Base-by-base conservation (phyloP, 2,329 filamentous ascomycete genomes). In the Teratosphaeria gauchensis region DNA sequence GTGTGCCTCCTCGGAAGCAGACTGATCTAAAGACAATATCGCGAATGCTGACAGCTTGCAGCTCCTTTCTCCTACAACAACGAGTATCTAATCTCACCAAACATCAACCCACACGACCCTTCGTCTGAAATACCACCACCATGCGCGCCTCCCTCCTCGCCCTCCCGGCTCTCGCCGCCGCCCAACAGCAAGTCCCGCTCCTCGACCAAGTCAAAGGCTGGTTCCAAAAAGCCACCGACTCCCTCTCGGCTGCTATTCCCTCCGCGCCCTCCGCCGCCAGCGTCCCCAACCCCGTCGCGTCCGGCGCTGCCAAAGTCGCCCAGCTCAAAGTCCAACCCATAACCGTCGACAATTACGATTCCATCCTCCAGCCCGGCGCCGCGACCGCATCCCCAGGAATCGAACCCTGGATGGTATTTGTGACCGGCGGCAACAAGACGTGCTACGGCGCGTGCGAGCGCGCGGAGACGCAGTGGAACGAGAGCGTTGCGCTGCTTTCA, bases 341-440 rank as follows among this genome's bases (percentile, higher is more conserved):
- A 65, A 86, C 84, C 4, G 77, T 90, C 59, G 77, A 84, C 63
- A 87, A 86, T 79, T 90, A 88, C 87, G 83, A 85, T 72, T 75
- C 86, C 30, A 83, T 84, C 2, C 77, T 92, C 61, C 85, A 77
- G 55, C 82, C 84, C 32, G 83, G 87, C 59, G 77, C 83, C 61
- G 74, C 82, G 8, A 82, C 74, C 31, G 80, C 82, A 62, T 81
- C 69, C 56, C 71, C 82, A 11, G 80, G 75, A 7, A 86, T 88
- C 4, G 86, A 87, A 74, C 86, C 90, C 74, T 91, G 87, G 87
- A 85, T 88, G 79, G 77, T 92, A 61, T 80, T 88, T 65, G 76
- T 90, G 65, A 88, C 85, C 9, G 89, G 89, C 58, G 80, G 87
- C 65, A 91, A 92, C 79, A 87, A 85, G 77, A 90, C 88, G 33